Evolutionary conservation across 2,329 filamentous ascomycete species (phyloP).

Genomic region (Zasmidium cellare): DNA sequence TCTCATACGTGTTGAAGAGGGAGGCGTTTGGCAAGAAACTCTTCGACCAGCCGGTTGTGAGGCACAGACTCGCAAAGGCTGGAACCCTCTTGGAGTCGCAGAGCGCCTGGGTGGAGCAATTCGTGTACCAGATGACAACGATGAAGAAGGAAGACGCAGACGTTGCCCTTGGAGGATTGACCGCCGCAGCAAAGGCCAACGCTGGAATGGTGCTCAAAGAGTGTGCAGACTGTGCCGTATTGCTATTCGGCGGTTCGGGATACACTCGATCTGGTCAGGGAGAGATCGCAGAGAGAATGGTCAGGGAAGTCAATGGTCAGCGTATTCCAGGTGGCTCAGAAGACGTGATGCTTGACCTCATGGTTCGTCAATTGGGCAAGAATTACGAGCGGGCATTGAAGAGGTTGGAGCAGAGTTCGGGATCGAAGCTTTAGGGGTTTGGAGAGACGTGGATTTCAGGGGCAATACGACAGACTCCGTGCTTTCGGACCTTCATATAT

Average conservation of each 20-base stretch:
- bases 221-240: slow-evolving; percentile 66
- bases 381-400: slow-evolving; percentile 62
- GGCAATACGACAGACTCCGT: no score
- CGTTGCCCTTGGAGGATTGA: slow-evolving; percentile 67
- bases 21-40: slow-evolving; percentile 69
- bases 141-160: slow-evolving; percentile 62
- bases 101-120: slow-evolving; percentile 72
- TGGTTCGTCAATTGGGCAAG: slow-evolving; percentile 69
- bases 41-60: slow-evolving; percentile 73
- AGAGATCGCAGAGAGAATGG: slow-evolving; percentile 68
- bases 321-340: slow-evolving; percentile 61
- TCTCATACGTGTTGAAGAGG: slow-evolving; percentile 64
- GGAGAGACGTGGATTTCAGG: no score
- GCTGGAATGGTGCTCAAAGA: slow-evolving; percentile 70
- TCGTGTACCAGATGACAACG: slow-evolving; percentile 67
- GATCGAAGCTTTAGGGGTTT: slow-evolving; percentile 10
- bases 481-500: no score
- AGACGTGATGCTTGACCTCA: slow-evolving; percentile 71
- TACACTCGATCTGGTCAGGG: slow-evolving; percentile 65
- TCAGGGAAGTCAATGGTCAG: slow-evolving; percentile 27
- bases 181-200: slow-evolving; percentile 71
- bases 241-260: slow-evolving; percentile 74
- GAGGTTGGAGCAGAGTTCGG: slow-evolving; percentile 44
- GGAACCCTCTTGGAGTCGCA: slow-evolving; percentile 68
- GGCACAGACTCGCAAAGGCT: slow-evolving; percentile 70